A percentile compares a stretch with the other conserved stretches of the same genome.
Evolutionary conservation across 2,329 filamentous ascomycete genomes (phyloP).

Genomic region (Eutypella sp.): DNA sequence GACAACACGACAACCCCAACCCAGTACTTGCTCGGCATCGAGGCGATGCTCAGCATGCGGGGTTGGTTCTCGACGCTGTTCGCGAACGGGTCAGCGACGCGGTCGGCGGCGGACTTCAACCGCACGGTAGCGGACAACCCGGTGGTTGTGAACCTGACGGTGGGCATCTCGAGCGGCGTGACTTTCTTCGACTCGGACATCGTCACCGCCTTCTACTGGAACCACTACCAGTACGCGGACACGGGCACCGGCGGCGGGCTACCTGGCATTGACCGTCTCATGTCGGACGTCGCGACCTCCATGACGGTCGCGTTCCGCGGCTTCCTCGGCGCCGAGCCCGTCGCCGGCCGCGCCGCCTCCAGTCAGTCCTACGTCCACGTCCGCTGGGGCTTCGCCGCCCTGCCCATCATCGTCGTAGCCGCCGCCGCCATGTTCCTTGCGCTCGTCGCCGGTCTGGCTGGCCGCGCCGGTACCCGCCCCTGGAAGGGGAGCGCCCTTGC

Average conservation of each 20-base stretch:
- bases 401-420: constrained; percentile 27
- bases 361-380: constrained; percentile 29
- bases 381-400: constrained; percentile 29
- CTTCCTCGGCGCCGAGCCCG: constrained; percentile 20
- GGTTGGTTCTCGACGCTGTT: constrained; percentile 28
- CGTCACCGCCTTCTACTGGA: constrained; percentile 35
- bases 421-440: constrained; percentile 26
- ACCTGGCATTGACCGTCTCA: constrained; percentile 31
- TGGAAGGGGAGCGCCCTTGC: constrained; percentile 34
- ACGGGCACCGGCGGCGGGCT: too few relatives aligned
- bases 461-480: constrained; percentile 18
- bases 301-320: constrained; percentile 30
- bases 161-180: constrained; percentile 26
- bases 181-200: constrained; percentile 32
- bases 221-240: constrained; percentile 32
- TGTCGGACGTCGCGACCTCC: constrained; percentile 28
- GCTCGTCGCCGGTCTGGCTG: constrained; percentile 20
- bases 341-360: constrained; percentile 24
- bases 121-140: constrained; percentile 20
- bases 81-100: constrained; percentile 23
- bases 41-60: constrained; percentile 26
- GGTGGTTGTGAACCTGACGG: constrained; percentile 28
- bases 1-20: constrained; percentile 5
- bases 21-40: constrained; percentile 19
- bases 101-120: constrained; percentile 20